Evolutionary conservation across 371 early-diverging fungal genomes (phyloP).

Genomic region (Apophysomyces sp.): DNA sequence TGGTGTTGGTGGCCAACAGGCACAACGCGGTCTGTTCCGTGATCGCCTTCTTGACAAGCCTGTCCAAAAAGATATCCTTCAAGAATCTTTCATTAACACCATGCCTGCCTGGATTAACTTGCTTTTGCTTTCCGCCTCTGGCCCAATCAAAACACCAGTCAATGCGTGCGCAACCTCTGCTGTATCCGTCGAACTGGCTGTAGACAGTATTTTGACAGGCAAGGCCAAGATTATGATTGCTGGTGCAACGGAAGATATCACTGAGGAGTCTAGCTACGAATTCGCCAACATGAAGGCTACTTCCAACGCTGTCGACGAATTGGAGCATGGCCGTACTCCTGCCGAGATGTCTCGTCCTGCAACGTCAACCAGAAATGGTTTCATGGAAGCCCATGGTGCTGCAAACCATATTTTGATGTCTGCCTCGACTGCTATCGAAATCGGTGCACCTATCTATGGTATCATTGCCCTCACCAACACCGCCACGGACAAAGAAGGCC

Average conservation of each 20-base stretch:
- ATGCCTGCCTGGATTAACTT: slow-evolving; percentile 98
- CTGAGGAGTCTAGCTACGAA: slow-evolving; percentile 92
- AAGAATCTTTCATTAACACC: slow-evolving; percentile 95
- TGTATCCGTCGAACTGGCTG: slow-evolving; percentile 90
- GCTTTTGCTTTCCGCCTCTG: slow-evolving; percentile 90
- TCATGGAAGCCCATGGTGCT: slow-evolving; percentile 96
- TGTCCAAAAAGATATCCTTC: slow-evolving; percentile 92
- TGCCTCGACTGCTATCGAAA: slow-evolving; percentile 87
- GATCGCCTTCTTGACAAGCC: slow-evolving; percentile 81
- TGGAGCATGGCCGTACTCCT: slow-evolving; percentile 86
- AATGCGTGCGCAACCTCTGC: slow-evolving; percentile 95
- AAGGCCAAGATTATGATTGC: slow-evolving; percentile 95
- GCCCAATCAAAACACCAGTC: slow-evolving; percentile 96
- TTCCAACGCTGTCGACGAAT: slow-evolving; percentile 81
- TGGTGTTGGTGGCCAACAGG: slow-evolving; percentile 84
- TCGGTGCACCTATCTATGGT: slow-evolving; percentile 95
- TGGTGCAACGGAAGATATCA: slow-evolving; percentile 94
- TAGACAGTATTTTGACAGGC: slow-evolving; percentile 87
- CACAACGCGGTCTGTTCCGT: slow-evolving; percentile 80
- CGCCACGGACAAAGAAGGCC: slow-evolving; percentile 96
- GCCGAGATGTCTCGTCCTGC: slow-evolving; percentile 92
- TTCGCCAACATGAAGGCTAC: slow-evolving; percentile 98
- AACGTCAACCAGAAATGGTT: slow-evolving; percentile 90
- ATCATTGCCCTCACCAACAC: slow-evolving; percentile 92
- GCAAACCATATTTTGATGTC: slow-evolving; percentile 92